Base-by-base conservation (phyloP, 208 protist genomes). In the Trypanosoma boissoni region DNA sequence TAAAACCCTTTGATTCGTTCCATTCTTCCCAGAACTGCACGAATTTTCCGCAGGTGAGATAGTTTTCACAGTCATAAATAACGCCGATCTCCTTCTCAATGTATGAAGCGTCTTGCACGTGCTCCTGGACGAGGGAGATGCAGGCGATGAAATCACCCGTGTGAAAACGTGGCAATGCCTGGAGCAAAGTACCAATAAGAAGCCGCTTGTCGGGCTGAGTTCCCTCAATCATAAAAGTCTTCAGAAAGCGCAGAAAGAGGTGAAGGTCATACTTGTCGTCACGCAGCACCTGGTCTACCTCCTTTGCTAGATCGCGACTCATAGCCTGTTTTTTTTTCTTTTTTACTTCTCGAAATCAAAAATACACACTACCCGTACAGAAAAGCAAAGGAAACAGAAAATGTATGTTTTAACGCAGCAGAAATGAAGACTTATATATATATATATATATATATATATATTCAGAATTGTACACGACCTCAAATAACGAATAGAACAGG, bases 21-120 rank as follows among this genome's bases (percentile, higher is more conserved):
- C 88, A 94, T 68, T 83, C 76, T 26, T 70, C 48, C 84, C 88
- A 94, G 63, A 94, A 94, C 61, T 74, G 66, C 4, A 73, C 68
- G 52, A 94, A 94, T 49, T 79, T 55, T 21, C 88, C 83, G 50
- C 84, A 87, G 69, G 76, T 88, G 51, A 94, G 77, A 18, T 88
- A 77, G 61, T 94, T 94, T 72, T 94, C 88, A n/a, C 90, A 74
- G 43, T 87, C 88, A 64, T 94, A 94, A 53, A 94, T 88, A 58
- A 73, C 74, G 53, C 72, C 74, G 1, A 94, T 58, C 59, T 91
- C 84, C 71, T 88, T 85, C 68, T 88, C 79, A 37, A 92, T 78
- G 53, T 68, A 80, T 24, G 72, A 28, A 8, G 78, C 76, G 57
- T 90, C 82, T 74, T 94, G 88, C 58, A 90, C 83, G 62, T 91